Conservation (phyloP, 2,329 filamentous ascomycete species). For the Lachnellula occidentalis region DNA sequence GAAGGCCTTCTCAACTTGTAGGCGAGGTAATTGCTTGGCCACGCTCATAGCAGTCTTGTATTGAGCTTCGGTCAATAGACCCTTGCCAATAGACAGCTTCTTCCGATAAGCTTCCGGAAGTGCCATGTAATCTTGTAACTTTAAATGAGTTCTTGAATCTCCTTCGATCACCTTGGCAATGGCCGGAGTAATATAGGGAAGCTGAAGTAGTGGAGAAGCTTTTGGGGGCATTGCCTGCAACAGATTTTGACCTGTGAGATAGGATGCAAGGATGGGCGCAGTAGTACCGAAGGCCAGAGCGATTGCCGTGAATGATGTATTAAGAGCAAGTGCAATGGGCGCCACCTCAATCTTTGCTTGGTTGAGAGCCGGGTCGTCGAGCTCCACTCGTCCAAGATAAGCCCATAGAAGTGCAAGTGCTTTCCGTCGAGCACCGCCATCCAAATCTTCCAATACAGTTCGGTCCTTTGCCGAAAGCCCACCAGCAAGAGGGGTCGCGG, state of each 20-base stretch:
- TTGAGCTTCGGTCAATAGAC: conserved; percentile 67
- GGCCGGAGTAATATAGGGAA: conserved; percentile 75
- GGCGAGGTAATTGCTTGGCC: conserved; percentile 75
- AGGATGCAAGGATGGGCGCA: conserved; percentile 73
- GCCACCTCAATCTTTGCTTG: conserved; percentile 85
- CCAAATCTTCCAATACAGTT: conserved; percentile 70
- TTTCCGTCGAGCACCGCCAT: conserved; percentile 77
- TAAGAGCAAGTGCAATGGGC: conserved; percentile 78
- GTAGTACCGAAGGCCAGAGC: conserved; percentile 83
- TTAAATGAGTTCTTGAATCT: conserved; percentile 67
- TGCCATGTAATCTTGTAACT: conserved; percentile 84
- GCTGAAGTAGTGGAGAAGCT: conserved; percentile 82
- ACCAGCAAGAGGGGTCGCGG: conserved; percentile 44
- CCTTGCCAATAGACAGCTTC: conserved; percentile 62
- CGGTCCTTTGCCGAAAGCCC: conserved; percentile 70
- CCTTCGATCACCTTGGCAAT: conserved; percentile 65
- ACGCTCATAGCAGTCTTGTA: conserved; percentile 72
- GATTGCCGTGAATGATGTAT: conserved; percentile 81
- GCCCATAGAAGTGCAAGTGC: conserved; percentile 89
- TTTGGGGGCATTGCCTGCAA: conserved; percentile 84
- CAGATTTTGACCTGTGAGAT: conserved; percentile 75
- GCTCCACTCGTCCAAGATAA: conserved; percentile 82
- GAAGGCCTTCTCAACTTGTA: conserved; percentile 86
- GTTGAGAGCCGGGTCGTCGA: conserved; percentile 72
- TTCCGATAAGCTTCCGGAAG: conserved; percentile 70